These are phyloP conservation scores for Fusarium papillatum DNA, from an alignment of 2,329 filamentous ascomycete genomes.

Conservation along the genomic window DNA sequence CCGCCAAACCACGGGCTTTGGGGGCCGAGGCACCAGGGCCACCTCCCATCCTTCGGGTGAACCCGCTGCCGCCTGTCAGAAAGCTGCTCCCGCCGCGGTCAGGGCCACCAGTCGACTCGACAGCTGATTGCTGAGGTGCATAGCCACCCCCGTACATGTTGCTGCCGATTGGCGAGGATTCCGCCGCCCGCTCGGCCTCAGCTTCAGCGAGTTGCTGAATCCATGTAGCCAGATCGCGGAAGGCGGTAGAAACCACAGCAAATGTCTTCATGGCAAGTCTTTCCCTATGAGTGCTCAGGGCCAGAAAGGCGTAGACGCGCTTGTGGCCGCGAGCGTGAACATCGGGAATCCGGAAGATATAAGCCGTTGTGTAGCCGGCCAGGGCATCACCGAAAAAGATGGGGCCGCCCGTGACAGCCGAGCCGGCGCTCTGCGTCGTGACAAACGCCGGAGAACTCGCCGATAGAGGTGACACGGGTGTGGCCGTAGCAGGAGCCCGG, in stretches of 20 bases:
- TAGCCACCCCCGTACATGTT: constrained; percentile 53
- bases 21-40: constrained; percentile 68
- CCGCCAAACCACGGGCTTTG: constrained; percentile 72
- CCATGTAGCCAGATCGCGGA: constrained; percentile 74
- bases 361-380: constrained; percentile 77
- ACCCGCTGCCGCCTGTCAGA: constrained; percentile 67
- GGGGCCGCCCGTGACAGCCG: constrained; percentile 72
- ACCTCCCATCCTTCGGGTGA: constrained; percentile 70
- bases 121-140: constrained; percentile 43
- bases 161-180: constrained; percentile 56
- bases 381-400: constrained; percentile 78
- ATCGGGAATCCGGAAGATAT: constrained; percentile 78
- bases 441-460: constrained; percentile 63
- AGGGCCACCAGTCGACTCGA: constrained; percentile 48
- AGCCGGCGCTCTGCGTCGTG: constrained; percentile 66
- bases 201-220: constrained; percentile 75
- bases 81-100: constrained; percentile 67
- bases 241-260: constrained; percentile 71
- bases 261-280: constrained; percentile 76
- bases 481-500: constrained; percentile 62
- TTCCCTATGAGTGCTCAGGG: constrained; percentile 75
- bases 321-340: constrained; percentile 76
- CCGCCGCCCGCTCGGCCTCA: constrained; percentile 70
- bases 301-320: constrained; percentile 77
- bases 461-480: constrained; percentile 52